Conservation (phyloP, 306 rosid genomes). For the Arachis hypogaea region DNA sequence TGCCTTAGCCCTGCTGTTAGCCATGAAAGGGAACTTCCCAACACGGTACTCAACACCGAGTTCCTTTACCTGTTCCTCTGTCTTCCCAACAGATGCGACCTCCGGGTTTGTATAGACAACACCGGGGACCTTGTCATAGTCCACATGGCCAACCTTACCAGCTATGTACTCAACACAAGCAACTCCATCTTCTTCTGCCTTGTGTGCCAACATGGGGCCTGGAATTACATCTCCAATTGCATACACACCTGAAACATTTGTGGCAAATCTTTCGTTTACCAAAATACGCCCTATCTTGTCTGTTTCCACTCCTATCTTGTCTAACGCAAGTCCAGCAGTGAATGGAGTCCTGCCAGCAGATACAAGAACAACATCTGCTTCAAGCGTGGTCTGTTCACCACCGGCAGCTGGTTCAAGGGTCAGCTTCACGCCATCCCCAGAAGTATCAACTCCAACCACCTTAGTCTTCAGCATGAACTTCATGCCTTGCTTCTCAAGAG, state of each 20-base stretch:
- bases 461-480: conserved; percentile 91
- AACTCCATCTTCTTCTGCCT: conserved; percentile 99
- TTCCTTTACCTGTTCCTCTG: conserved; percentile 95
- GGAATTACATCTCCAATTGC: conserved; percentile 99
- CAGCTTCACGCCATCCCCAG: conserved; percentile 88
- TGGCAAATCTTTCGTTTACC: conserved; percentile 76
- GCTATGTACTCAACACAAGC: conserved; percentile 98
- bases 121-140: conserved; percentile 98
- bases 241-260: conserved; percentile 78
- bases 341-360: conserved; percentile 96
- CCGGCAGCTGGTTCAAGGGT: conserved; percentile 96
- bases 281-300: conserved; percentile 80
- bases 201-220: conserved; percentile 98
- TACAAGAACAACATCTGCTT: conserved; percentile 95
- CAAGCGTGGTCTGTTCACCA: conserved; percentile 74
- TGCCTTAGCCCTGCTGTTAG: conserved; percentile 99
- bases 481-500: conserved; percentile 97
- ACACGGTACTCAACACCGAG: conserved; percentile 75
- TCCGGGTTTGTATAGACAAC: conserved; percentile 95
- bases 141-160: conserved; percentile 96
- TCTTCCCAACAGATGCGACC: conserved; percentile 94
- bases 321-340: conserved; percentile 84
- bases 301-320: conserved; percentile 84
- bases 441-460: conserved; percentile 87
- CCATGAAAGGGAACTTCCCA: conserved; percentile 93